Evolutionary conservation across 2,329 filamentous ascomycete species (phyloP), one percentile per base, ranked within the genome.

Genomic region (Corniculantispora saksenae): DNA sequence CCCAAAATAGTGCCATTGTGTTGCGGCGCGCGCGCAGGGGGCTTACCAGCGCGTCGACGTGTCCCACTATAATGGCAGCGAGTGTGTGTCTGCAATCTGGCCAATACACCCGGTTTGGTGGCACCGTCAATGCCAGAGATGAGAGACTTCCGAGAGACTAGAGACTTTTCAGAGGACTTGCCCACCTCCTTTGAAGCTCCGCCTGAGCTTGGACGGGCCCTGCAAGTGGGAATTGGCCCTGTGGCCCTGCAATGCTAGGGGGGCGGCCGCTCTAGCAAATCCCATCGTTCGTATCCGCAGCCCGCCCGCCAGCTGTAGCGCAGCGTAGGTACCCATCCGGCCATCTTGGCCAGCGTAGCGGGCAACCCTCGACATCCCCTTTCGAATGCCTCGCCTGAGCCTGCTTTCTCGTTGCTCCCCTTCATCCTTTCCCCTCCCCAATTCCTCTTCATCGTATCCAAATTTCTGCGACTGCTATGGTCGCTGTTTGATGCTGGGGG

Each of bases 401-500:
- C 53, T 63, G 32, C 43, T 27, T 63, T 29, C 29, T 17, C 60
- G 50, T 55, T 35, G 25, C 48, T 19, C 48, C 60, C 47, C 35
- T 17, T 15, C 59, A 57, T 43, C 43, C 54, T 51, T 25, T 25
- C 19, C 38, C 32, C 51, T 27, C 38, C 47, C n/a, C 19, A 32
- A 29, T 17, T 38, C 40, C n/a, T 47, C 38, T 47, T n/a, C 54
- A 64, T 53, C 54, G 13, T 56, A 59, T 51, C 25, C 60, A 32
- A 63, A 63, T 17, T 53, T 61, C 57, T 57, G 58, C 66, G 71
- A 67, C 68, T 70, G 59, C 45, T 66, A 56, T 66, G 53, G 64
- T 63, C 59, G 59, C 47, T 50, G 48, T 61, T 23, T 63, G 59
- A 63, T 51, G 64, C 55, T 50, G 64, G 59, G 64, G 54, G 54